Conservation (phyloP, 345 rosid species). For the Eucalyptus globulus region DNA sequence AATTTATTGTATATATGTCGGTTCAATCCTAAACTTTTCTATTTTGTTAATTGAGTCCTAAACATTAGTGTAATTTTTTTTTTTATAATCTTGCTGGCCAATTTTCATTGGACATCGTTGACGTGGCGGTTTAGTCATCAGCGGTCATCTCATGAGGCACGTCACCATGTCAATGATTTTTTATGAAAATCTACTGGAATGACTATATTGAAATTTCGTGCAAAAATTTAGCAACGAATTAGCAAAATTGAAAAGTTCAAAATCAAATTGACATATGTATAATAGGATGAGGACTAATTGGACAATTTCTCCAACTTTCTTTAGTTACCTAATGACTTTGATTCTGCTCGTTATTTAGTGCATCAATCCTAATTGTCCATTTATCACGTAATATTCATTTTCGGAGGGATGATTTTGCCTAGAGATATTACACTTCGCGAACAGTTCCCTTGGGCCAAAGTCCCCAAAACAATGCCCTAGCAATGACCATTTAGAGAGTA, state of each 20-base stretch:
- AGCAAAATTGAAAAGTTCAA: background rate
- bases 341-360: background rate
- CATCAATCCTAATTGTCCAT: background rate
- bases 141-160: background rate
- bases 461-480: background rate
- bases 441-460: background rate
- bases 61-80: background rate
- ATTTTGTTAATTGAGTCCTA: background rate
- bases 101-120: background rate
- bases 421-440: background rate
- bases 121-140: fast-evolving
- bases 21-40: background rate
- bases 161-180: background rate
- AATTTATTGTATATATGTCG: background rate
- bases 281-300: background rate
- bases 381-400: background rate
- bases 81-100: background rate
- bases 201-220: fast-evolving
- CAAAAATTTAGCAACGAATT: background rate
- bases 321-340: background rate
- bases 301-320: background rate
- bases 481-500: background rate
- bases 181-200: background rate
- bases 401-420: background rate
- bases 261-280: background rate